Percentiles rank a stretch among this genome's conserved stretches.
These are phyloP conservation scores for Chaetomiaceae sp. DNA, from an alignment of 2,329 filamentous ascomycete species.

Conservation along the genomic window DNA sequence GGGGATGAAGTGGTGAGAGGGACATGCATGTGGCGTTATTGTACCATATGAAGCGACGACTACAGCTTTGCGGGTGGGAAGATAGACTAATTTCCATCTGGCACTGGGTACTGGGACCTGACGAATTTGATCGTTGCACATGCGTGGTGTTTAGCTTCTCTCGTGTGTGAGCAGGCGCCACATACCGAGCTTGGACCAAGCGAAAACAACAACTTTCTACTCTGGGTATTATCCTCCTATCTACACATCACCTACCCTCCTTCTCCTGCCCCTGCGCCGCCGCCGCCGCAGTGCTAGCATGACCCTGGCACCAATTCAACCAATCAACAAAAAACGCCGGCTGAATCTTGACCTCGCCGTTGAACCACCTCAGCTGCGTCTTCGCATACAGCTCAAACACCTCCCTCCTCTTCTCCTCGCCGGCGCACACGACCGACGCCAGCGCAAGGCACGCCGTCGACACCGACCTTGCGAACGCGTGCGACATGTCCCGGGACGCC, in stretches of 20 bases:
- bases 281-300: conserved; percentile 20
- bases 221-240: not conserved
- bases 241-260: conserved; percentile 2
- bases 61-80: conserved; percentile 13
- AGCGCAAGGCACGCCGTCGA: conserved; percentile 68
- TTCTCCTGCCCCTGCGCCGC: conserved; percentile 7
- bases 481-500: conserved; percentile 58
- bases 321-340: conserved; percentile 66
- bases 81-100: conserved; percentile 23
- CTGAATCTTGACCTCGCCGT: conserved; percentile 57
- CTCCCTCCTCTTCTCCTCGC: conserved; percentile 48
- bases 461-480: conserved; percentile 68
- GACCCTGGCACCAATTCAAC: conserved; percentile 60
- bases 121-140: not conserved
- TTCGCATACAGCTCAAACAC: conserved; percentile 62
- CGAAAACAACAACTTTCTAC: not conserved
- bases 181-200: not conserved
- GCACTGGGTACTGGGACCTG: conserved; percentile 2
- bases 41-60: conserved; percentile 20
- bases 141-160: not conserved
- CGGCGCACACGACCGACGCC: conserved; percentile 56
- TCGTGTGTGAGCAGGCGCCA: too few species aligned
- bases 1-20: not conserved
- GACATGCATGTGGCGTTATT: conserved; percentile 8
- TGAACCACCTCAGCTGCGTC: conserved; percentile 57